Percentiles rank a stretch among this genome's conserved stretches.
Conservation (phyloP, 129 eudicot species). For the Silybum marianum region DNA sequence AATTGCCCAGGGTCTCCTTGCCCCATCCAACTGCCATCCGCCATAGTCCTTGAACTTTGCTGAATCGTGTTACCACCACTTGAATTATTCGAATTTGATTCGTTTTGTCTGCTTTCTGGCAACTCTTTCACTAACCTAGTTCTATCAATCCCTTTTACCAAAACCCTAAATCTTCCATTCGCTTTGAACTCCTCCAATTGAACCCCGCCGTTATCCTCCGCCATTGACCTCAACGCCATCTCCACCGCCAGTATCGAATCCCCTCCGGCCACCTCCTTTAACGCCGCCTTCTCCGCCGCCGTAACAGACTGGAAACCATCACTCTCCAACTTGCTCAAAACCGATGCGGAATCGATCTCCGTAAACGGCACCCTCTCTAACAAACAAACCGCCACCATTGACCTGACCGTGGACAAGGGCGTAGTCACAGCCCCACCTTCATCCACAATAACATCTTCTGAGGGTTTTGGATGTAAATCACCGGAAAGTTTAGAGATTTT, state of each 20-base stretch:
- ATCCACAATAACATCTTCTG: constrained; percentile 36
- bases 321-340: constrained; percentile 76
- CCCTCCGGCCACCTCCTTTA: constrained; percentile 68
- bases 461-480: constrained; percentile 18
- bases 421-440: constrained; percentile 34
- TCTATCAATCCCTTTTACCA: constrained; percentile 86
- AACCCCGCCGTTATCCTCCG: constrained; percentile 85
- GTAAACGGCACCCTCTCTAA: constrained; percentile 78
- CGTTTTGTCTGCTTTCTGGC: constrained; percentile 62
- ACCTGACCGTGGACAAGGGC: constrained; percentile 64
- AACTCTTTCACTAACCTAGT: constrained; percentile 75
- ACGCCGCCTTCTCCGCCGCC: constrained; percentile 62
- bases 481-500: constrained; percentile 29
- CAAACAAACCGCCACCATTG: constrained; percentile 82
- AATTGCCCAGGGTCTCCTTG: constrained; percentile 46
- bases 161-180: constrained; percentile 78
- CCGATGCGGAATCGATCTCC: constrained; percentile 75
- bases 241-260: constrained; percentile 77
- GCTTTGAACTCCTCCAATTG: constrained; percentile 62
- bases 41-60: constrained; percentile 40
- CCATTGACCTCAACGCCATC: constrained; percentile 79
- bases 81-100: constrained; percentile 33
- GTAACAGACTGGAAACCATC: constrained; percentile 47
- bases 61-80: constrained; percentile 31
- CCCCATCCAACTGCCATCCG: constrained; percentile 57